These are phyloP conservation scores for Globisporangium paroecandrum DNA, from an alignment of 352 stramenopile species.

Conservation along the genomic window DNA sequence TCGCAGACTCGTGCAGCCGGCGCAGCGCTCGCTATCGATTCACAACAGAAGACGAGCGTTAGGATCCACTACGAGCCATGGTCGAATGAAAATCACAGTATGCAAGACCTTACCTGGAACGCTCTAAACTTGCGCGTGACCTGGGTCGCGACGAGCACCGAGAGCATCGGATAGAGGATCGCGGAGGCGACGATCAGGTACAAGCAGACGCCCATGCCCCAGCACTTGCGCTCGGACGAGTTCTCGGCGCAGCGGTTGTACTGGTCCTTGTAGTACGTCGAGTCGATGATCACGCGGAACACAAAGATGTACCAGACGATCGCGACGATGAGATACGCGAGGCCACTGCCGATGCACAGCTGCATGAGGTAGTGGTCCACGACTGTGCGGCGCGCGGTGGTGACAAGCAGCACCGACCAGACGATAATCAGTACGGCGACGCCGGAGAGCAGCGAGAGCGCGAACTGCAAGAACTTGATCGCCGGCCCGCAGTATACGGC, in stretches of 20 bases:
- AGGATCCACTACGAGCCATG: neutral
- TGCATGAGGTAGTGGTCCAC: constrained; percentile 72
- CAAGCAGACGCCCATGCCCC: constrained; percentile 59
- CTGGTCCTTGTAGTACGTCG: constrained; percentile 81
- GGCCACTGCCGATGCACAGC: constrained; percentile 58
- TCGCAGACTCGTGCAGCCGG: constrained; percentile 48
- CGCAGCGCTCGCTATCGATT: constrained; percentile 35
- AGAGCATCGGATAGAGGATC: constrained; percentile 56
- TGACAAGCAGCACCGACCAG: constrained; percentile 51
- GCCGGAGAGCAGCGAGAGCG: constrained; percentile 51
- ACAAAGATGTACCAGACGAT: constrained; percentile 71
- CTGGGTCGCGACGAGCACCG: constrained; percentile 57
- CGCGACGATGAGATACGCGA: constrained; percentile 40
- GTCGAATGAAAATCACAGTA: neutral
- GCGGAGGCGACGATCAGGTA: constrained; percentile 54
- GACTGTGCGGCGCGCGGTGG: constrained; percentile 50
- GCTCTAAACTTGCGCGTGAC: constrained; percentile 59
- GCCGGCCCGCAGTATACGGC: constrained; percentile 64
- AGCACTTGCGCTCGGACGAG: constrained; percentile 50
- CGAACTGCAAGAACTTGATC: constrained; percentile 52
- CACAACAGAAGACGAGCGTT: neutral
- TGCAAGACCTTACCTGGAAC: constrained; percentile 28
- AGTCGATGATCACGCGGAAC: constrained; percentile 55
- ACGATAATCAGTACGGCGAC: constrained; percentile 40
- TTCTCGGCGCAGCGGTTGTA: constrained; percentile 71